Percentiles rank a stretch among this genome's conserved stretches.
phyloP scores from a whole-genome alignment of 345 rosid genomes.

The Moringa oleifera region DNA sequence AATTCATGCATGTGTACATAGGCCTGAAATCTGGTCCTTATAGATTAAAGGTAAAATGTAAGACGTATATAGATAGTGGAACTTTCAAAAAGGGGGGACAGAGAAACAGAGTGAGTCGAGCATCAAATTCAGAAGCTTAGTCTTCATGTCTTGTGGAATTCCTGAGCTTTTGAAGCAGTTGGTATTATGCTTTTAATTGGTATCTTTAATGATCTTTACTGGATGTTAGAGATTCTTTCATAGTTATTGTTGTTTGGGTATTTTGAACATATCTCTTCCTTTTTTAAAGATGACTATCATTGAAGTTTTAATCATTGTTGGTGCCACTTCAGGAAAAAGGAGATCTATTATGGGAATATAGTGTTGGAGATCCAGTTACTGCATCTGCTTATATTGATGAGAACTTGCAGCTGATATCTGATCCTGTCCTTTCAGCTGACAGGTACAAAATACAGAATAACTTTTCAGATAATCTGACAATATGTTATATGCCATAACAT shows the following conservation, averaged over 20 bases:
- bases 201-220: neutral
- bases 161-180: too few species aligned
- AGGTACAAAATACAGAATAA: conserved; percentile 33
- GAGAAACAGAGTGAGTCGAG: too few species aligned
- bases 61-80: too few species aligned
- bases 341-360: conserved; percentile 55
- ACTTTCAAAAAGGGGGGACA: too few species aligned
- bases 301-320: conserved; percentile 5
- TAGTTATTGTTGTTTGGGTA: too few species aligned
- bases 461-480: neutral
- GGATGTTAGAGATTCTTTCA: neutral
- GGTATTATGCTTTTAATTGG: neutral
- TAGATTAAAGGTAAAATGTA: too few species aligned
- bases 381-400: conserved; percentile 90
- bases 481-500: neutral
- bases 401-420: conserved; percentile 47
- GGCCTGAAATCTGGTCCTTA: too few species aligned
- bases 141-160: too few species aligned
- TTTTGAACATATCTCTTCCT: too few species aligned
- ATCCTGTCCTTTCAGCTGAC: conserved; percentile 33
- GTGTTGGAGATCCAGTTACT: conserved; percentile 68
- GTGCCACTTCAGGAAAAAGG: conserved; percentile 63
- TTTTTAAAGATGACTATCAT: neutral
- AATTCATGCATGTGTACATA: too few species aligned
- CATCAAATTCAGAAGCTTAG: too few species aligned